A percentile compares a stretch with the other conserved stretches of the same genome.
phyloP scores from a whole-genome alignment of 495 filamentous ascomycete genomes.

The Xylaria venustula region DNA sequence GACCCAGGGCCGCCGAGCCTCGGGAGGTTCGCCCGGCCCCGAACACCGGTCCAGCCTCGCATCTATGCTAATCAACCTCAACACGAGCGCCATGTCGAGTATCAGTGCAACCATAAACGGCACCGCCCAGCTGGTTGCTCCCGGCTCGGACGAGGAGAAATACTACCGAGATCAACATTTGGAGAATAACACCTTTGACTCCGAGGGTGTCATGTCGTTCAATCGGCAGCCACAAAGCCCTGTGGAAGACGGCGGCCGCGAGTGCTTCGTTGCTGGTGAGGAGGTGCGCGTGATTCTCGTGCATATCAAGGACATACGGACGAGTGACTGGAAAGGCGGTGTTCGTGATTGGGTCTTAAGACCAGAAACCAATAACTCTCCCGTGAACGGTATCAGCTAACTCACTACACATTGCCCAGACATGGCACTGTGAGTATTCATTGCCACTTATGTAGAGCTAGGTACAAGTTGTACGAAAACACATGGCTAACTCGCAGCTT shows the following conservation, averaged over 20 bases:
- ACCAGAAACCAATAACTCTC: conserved; percentile 30
- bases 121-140: conserved; percentile 65
- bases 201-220: conserved; percentile 43
- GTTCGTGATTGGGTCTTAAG: conserved; percentile 71
- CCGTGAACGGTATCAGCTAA: conserved; percentile 33
- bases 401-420: neutral
- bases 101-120: conserved; percentile 95
- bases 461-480: neutral
- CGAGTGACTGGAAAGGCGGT: conserved; percentile 78
- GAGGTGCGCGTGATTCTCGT: conserved; percentile 75
- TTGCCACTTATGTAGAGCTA: too few relatives aligned
- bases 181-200: conserved; percentile 85
- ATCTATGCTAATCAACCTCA: conserved; percentile 80
- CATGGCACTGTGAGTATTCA: neutral
- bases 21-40: conserved; percentile 60
- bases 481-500: neutral
- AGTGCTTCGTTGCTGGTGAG: conserved; percentile 65
- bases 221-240: conserved; percentile 7
- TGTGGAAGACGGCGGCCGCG: conserved; percentile 49
- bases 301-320: conserved; percentile 67
- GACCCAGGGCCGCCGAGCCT: conserved; percentile 61
- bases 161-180: conserved; percentile 81
- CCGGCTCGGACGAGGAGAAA: conserved; percentile 72
- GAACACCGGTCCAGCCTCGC: conserved; percentile 70
- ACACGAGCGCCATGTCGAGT: conserved; percentile 80